Conservation (phyloP, 2,329 filamentous ascomycete species). For the Fusarium keratoplasticum region DNA sequence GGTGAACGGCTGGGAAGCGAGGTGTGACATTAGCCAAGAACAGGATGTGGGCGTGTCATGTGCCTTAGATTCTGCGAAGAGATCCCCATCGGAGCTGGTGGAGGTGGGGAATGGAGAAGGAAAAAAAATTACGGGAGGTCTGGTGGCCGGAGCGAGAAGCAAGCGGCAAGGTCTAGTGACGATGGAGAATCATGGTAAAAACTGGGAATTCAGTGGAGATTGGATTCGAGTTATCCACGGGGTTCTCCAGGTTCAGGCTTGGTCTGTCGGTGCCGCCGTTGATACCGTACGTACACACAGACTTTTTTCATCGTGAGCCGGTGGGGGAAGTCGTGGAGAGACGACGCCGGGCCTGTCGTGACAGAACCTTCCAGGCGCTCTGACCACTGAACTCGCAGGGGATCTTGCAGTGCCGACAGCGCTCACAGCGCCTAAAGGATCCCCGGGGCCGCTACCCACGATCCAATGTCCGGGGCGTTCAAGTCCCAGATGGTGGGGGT, state of each 20-base stretch:
- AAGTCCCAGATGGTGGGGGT: conserved; percentile 15
- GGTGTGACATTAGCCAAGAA: conserved; percentile 6
- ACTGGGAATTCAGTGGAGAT: not conserved
- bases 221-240: not conserved
- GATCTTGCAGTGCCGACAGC: conserved; percentile 7
- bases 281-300: not conserved
- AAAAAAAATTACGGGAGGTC: not conserved
- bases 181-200: not conserved
- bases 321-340: not conserved
- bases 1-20: not conserved
- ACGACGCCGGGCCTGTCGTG: conserved; percentile 2
- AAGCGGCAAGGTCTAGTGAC: not conserved
- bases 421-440: not conserved
- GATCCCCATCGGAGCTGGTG: conserved; percentile 6
- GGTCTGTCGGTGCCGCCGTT: not conserved
- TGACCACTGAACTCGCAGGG: conserved; percentile 13
- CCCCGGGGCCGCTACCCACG: conserved; percentile 6
- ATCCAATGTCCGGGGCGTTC: conserved; percentile 22
- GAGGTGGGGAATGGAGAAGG: conserved; percentile 5
- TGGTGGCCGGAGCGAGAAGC: not conserved
- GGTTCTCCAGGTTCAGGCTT: not conserved
- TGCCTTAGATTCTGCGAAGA: not conserved
- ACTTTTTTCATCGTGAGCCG: conserved; percentile 10
- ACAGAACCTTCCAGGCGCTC: conserved; percentile 19
- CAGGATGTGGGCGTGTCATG: conserved; percentile 2